A percentile compares a stretch with the other conserved stretches of the same genome.
These are phyloP conservation scores for Lanzia echinophila DNA, from an alignment of 2,329 filamentous ascomycete species.

Conservation along the genomic window DNA sequence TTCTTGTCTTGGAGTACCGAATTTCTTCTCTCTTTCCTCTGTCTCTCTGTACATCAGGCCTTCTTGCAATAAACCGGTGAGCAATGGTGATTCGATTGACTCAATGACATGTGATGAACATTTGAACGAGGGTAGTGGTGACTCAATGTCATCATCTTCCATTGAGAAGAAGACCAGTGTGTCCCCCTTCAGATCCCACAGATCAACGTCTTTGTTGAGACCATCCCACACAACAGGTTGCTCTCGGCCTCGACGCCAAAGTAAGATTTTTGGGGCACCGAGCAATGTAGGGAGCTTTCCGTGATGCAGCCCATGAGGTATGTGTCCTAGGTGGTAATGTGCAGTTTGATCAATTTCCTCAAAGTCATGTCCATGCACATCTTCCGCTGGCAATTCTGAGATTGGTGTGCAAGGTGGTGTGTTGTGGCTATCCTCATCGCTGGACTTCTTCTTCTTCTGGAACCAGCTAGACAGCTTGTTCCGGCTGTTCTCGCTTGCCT, in stretches of 20 bases:
- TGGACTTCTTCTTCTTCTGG: conserved; percentile 5
- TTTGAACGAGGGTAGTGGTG: conserved; percentile 48
- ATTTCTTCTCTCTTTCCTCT: conserved; percentile 17
- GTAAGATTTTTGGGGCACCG: neutral
- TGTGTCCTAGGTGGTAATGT: neutral
- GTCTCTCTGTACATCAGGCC: conserved; percentile 46
- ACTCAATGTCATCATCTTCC: conserved; percentile 31
- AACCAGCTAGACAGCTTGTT: conserved; percentile 4
- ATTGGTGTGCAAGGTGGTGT: neutral
- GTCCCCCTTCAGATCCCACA: conserved; percentile 54
- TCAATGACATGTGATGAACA: conserved; percentile 54
- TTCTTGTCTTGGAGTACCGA: neutral
- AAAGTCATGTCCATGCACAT: neutral
- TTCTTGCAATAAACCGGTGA: conserved; percentile 48
- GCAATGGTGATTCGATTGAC: conserved; percentile 46
- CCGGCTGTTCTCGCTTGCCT: conserved; percentile 6
- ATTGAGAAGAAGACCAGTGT: conserved; percentile 50
- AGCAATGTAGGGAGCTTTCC: neutral
- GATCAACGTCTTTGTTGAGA: conserved; percentile 2
- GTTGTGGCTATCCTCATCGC: neutral
- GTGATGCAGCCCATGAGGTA: neutral
- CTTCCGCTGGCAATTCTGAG: neutral
- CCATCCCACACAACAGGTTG: neutral
- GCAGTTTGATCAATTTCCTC: neutral
- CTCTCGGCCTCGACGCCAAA: neutral